These are phyloP conservation scores for Elaeagnus macrophylla DNA, from an alignment of 306 rosid species.

Conservation along the genomic window DNA sequence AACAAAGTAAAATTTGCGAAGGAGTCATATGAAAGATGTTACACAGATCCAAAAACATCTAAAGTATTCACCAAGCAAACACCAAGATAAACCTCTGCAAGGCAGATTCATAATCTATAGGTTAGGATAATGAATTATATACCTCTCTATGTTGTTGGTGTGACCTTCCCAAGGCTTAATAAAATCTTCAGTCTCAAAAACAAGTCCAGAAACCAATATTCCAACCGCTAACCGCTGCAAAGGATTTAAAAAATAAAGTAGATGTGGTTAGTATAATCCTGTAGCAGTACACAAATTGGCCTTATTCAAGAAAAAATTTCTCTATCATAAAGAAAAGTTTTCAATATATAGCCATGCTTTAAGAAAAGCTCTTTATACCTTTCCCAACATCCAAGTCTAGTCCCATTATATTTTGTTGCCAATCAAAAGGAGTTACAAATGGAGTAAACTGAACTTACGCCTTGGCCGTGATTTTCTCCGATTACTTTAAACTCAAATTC, in stretches of 20 bases:
- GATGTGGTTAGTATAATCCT: slow-evolving; percentile 8
- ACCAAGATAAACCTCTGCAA: no score
- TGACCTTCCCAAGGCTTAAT: slow-evolving; percentile 51
- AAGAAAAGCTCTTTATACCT: no score
- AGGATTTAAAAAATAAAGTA: slow-evolving; percentile 8
- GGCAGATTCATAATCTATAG: neutral
- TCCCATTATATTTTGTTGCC: no score
- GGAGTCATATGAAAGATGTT: no score
- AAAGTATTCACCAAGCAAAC: no score
- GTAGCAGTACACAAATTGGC: no score
- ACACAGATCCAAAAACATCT: no score
- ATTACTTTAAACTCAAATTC: slow-evolving; percentile 48
- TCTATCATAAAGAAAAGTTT: no score
- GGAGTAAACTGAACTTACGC: slow-evolving; percentile 34
- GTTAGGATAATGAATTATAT: slow-evolving; percentile 6
- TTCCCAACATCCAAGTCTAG: no score
- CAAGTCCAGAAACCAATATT: slow-evolving; percentile 59
- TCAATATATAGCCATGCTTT: no score
- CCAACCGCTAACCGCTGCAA: slow-evolving; percentile 55
- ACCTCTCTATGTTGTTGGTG: slow-evolving; percentile 46
- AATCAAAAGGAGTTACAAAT: neutral
- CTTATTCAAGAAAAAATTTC: no score
- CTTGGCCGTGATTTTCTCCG: slow-evolving; percentile 33
- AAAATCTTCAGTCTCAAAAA: slow-evolving; percentile 46
- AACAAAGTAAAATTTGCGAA: no score